Base-by-base conservation (phyloP, 768 basidiomycete species). In the Cubamyces sp. region DNA sequence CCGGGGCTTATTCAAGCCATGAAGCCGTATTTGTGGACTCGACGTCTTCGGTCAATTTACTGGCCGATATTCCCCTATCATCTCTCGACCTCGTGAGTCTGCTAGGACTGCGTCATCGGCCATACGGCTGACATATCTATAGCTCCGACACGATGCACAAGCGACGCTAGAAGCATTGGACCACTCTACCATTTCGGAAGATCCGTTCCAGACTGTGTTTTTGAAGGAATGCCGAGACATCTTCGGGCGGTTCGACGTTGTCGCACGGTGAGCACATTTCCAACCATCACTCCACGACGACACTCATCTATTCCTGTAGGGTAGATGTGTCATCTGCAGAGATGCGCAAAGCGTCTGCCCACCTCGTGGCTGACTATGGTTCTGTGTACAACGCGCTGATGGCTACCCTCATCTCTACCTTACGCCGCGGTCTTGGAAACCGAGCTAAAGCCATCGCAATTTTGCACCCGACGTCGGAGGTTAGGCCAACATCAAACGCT, bases 131-230 rank as follows among this genome's bases (percentile, higher is more conserved):
- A 52, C 45, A 34, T 37, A 7, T 21, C 2, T 40, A 57, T 66
- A 95, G 92, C 83, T 95, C 37, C 80, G 79, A 60, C 78, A 88
- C 49, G 94, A 98, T 69, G 94, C 95, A 0, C 75, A 78, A 40
- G 80, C 82, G 68, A 92, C 94, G 0, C 77, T 96, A 1, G 84
- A 88, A 61, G 73, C 74, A 4, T 76, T 96, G 46, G 84, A 90
- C 51, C 69, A 78, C 40, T 68, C 78, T 0, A 70, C 76, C 5
- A 68, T 77, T 0, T 74, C 79, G 1, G 78, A 80, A 2, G 90
- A 94, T 65, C 80, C 84, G 0, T 95, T 96, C 67, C 76, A 82
- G 0, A 76, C 84, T 18, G 82, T 87, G 8, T 97, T 96, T 70
- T 77, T 96, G 49, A 81, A 82, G 61, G 90, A 94, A 49, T 79